Percentiles rank a stretch among this genome's conserved stretches.
Evolutionary conservation across 2,329 filamentous ascomycete species (phyloP).

Genomic region (Rutstroemia sp.): DNA sequence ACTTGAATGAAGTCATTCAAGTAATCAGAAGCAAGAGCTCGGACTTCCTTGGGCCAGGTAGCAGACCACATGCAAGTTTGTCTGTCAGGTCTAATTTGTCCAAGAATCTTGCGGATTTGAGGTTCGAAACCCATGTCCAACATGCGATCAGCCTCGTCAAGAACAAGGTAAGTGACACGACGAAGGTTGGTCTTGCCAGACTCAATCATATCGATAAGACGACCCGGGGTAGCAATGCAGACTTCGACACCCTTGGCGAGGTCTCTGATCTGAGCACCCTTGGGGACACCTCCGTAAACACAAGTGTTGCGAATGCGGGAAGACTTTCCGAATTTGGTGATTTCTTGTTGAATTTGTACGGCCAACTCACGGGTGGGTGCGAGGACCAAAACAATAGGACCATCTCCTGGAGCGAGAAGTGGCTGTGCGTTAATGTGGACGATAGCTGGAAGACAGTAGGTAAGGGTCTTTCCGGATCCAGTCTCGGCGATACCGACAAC

Average conservation of each 20-base stretch:
- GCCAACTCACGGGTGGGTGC: constrained; percentile 96
- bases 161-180: constrained; percentile 94
- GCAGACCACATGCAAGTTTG: constrained; percentile 99
- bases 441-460: constrained; percentile 95
- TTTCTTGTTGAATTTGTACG: constrained; percentile 97
- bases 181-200: constrained; percentile 97
- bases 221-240: constrained; percentile 95
- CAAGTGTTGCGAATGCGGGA: constrained; percentile 98
- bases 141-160: constrained; percentile 72
- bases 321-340: constrained; percentile 97
- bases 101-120: constrained; percentile 97
- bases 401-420: constrained; percentile 87
- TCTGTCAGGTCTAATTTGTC: constrained; percentile 94
- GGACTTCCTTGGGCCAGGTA: constrained; percentile 98
- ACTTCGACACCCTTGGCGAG: constrained; percentile 94
- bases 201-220: constrained; percentile 97
- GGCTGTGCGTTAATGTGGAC: constrained; percentile 99
- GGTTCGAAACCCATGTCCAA: constrained; percentile 78
- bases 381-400: constrained; percentile 91
- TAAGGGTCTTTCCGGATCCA: constrained; percentile 97
- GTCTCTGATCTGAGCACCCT: constrained; percentile 94
- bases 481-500: constrained; percentile 99
- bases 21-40: constrained; percentile 84
- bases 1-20: constrained; percentile 96
- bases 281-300: constrained; percentile 97